Base-by-base conservation (phyloP, 306 rosid species). In the Mimosa pudica region DNA sequence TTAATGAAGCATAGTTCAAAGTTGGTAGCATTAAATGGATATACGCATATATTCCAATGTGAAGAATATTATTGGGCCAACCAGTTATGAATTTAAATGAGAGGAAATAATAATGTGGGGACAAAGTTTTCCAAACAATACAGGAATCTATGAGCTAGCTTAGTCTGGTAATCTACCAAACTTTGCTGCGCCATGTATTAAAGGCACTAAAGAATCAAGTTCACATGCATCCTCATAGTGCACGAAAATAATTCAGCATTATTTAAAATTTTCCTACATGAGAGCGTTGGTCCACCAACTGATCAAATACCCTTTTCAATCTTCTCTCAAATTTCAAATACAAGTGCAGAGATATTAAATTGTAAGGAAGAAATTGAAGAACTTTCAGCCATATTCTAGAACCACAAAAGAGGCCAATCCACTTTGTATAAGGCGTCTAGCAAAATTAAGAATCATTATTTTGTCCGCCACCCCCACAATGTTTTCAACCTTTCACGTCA, bases 101-200 rank as follows among this genome's bases (percentile, higher is more conserved):
- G 84, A 84, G 82, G 79, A 80, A 84, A 79, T 60, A 81, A 83
- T 60, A 60, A 60, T 60, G 65, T 75, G 77, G 77, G 85, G 70
- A 48, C 70, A 80, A 66, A 47, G 86, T 87, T 81, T 84, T 83
- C 74, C 82, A 68, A 76, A 66, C 7, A 58, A 14, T 71, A 41
- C 65, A 61, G 85, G 86, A 87, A 87, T 87, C 78, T 77, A 32
- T 85, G 82, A 73, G 78, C 83, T 74, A 80, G 80, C 84, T 71
- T 82, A 11, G 76, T 78, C 83, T 48, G 79, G 88, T 85, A 77
- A 79, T 73, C 79, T 52, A 80, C 77, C 82, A 58, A 74, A 73
- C 71, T 65, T 76, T 82, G 74, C 44, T 18, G 74, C 79, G 77
- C 79, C 57, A 68, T 63, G 75, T 63, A 55, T 65, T 65, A n/a